Evolutionary conservation across 192 early-diverging fungal genomes (phyloP), one percentile per base, ranked within the genome.

Genomic region (Mortierella hygrophila): DNA sequence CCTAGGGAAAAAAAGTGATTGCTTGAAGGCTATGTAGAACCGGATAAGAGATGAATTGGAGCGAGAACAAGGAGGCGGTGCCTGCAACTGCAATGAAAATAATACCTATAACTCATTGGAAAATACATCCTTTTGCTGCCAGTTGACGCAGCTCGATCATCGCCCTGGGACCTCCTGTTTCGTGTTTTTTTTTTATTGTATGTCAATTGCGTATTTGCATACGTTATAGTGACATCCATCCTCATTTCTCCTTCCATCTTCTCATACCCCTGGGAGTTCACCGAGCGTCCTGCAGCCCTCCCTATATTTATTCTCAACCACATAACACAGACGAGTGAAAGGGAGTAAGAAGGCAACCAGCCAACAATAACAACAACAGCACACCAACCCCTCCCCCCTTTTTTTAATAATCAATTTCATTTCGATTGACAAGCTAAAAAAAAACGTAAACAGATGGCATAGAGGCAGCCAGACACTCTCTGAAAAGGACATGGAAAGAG

Each of bases 331-430:
- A 29, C 60, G 4, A 52, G 49, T 52, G 18, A 46, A 38, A 40
- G 38, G 38, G 44, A 46, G 1, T 55, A 20, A 7, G 54, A 23
- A 13, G 60, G 32, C n/a, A 26, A 65, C 11, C 13, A 15, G 44
- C 11, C 44, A 26, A 60, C 6, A 60, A 60, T 7, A 65, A 35
- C 23, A 65, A 65, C 29, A 32, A 26, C 60, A 35, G 60, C 29
- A 65, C 29, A 65, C 60, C 60, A 65, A 29, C 29, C 60, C 60
- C 60, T 11, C n/a, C n/a, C 57, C 57, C 57, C 29, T 65, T 65
- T 63, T 63, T 65, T 26, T 65, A 65, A 65, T 65, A 65, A 65
- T 65, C 60, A 26, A 65, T 65, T 65, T 65, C 60, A 32, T 32
- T 65, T 65, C 60, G 60, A 65, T 65, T 65, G 60, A 4, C 29